phyloP scores from a whole-genome alignment of 371 early-diverging fungal species.

The Thermomucor indicae-seudaticae region DNA sequence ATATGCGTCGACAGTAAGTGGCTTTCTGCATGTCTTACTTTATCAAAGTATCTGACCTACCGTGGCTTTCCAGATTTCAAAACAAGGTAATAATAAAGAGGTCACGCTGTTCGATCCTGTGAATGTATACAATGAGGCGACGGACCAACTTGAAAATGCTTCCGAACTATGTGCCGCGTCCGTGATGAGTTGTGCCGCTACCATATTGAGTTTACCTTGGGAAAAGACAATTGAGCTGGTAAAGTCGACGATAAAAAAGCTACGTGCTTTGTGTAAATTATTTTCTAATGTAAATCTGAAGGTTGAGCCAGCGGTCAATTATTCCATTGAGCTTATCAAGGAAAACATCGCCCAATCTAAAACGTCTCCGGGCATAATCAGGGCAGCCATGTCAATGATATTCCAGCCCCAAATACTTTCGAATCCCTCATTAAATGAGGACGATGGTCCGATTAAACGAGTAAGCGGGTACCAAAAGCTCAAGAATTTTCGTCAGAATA shows the following conservation, averaged over 20 bases:
- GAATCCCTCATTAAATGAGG: slow-evolving; percentile 21
- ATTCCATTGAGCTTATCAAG: slow-evolving; percentile 30
- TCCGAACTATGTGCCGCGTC: slow-evolving; percentile 36
- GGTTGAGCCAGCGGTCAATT: slow-evolving; percentile 21
- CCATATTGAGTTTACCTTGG: slow-evolving; percentile 24
- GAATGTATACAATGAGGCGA: slow-evolving; percentile 25
- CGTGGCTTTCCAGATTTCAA: not conserved
- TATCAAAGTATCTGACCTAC: not conserved
- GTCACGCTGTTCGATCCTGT: slow-evolving; percentile 21
- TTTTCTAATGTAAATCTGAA: not conserved
- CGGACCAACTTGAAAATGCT: slow-evolving; percentile 39
- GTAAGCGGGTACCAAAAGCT: no score
- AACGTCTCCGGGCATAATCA: slow-evolving; percentile 29
- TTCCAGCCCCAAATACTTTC: slow-evolving; percentile 34
- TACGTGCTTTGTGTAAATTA: not conserved
- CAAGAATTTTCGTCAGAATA: no score
- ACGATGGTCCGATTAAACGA: slow-evolving; percentile 39
- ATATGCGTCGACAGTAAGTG: slow-evolving; percentile 18
- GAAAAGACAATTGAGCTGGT: slow-evolving; percentile 27
- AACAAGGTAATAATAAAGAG: not conserved
- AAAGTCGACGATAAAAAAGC: not conserved
- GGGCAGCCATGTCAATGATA: slow-evolving; percentile 27
- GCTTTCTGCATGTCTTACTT: not conserved
- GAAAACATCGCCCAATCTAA: slow-evolving; percentile 35
- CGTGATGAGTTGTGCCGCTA: slow-evolving; percentile 27